A percentile compares a stretch with the other conserved stretches of the same genome.
phyloP scores from a whole-genome alignment of 192 early-diverging fungal species.

The Umbelopsis isabellina region DNA sequence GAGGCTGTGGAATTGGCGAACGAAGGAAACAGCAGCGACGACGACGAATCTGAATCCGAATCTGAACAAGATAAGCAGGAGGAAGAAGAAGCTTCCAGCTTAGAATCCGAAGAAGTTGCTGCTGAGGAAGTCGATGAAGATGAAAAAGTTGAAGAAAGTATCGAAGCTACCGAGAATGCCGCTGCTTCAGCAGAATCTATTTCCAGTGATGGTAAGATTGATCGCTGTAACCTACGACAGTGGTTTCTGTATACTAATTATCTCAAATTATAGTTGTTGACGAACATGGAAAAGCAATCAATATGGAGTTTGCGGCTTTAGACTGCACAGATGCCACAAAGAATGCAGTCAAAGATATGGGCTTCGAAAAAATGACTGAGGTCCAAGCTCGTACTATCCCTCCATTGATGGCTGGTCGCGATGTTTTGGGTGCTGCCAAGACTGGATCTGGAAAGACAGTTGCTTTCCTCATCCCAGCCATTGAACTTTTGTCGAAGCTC shows the following conservation, averaged over 20 bases:
- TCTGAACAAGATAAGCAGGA: neutral
- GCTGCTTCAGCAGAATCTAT: constrained; percentile 1
- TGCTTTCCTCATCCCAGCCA: constrained; percentile 93
- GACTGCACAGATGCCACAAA: constrained; percentile 81
- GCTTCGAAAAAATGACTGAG: constrained; percentile 94
- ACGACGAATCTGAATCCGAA: neutral
- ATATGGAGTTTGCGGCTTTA: constrained; percentile 74
- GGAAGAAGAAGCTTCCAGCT: neutral
- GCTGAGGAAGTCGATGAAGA: constrained; percentile 4
- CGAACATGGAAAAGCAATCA: constrained; percentile 26
- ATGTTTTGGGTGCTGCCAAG: constrained; percentile 98
- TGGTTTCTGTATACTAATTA: neutral
- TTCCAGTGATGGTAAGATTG: neutral
- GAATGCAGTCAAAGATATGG: constrained; percentile 88
- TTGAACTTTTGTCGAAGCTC: constrained; percentile 86
- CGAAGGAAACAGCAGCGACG: constrained; percentile 1
- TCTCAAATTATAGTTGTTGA: constrained; percentile 3
- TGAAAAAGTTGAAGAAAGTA: constrained; percentile 19
- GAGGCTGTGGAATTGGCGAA: constrained; percentile 23
- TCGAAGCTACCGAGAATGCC: neutral
- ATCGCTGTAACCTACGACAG: neutral
- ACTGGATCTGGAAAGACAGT: constrained; percentile 97
- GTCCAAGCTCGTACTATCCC: constrained; percentile 96
- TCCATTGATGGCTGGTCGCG: constrained; percentile 92
- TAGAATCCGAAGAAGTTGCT: neutral